Percentiles rank a stretch among this genome's conserved stretches.
phyloP scores from a whole-genome alignment of 2,329 filamentous ascomycete species.

The Talaromyces amestolkiae region DNA sequence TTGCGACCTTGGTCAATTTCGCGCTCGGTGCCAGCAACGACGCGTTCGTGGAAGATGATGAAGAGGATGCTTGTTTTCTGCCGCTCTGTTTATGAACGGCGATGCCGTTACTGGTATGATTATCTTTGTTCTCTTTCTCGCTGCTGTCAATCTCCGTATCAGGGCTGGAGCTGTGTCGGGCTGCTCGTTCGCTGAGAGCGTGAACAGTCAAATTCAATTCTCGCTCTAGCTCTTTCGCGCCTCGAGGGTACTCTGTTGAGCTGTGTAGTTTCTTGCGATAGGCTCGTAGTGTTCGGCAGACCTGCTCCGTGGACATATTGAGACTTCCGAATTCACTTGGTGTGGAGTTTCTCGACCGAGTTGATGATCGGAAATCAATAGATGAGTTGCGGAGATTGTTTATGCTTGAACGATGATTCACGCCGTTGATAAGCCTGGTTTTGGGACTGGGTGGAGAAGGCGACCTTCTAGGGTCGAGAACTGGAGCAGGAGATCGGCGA shows the following conservation, averaged over 20 bases:
- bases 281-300: constrained; percentile 56
- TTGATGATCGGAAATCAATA: constrained; percentile 44
- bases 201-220: constrained; percentile 52
- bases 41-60: not conserved
- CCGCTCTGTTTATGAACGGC: not conserved
- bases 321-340: constrained; percentile 48
- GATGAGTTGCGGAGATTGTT: constrained; percentile 46
- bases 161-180: constrained; percentile 29
- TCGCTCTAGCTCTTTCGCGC: constrained; percentile 55
- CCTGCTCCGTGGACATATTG: constrained; percentile 55
- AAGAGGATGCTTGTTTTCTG: constrained; percentile 6
- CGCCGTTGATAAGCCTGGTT: constrained; percentile 31
- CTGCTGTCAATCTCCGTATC: constrained; percentile 42
- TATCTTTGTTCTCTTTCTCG: constrained; percentile 35
- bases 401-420: constrained; percentile 29
- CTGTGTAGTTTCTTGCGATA: constrained; percentile 59
- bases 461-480: constrained; percentile 31
- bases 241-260: constrained; percentile 49
- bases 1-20: constrained; percentile 29
- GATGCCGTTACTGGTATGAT: not conserved
- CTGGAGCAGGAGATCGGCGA: constrained; percentile 32
- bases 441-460: constrained; percentile 43
- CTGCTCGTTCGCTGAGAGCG: constrained; percentile 32
- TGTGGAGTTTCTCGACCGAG: constrained; percentile 39
- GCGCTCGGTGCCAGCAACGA: constrained; percentile 20